Base-by-base conservation (phyloP, 1,284 basidiomycete species). In the Retiboletus flavoniger region DNA sequence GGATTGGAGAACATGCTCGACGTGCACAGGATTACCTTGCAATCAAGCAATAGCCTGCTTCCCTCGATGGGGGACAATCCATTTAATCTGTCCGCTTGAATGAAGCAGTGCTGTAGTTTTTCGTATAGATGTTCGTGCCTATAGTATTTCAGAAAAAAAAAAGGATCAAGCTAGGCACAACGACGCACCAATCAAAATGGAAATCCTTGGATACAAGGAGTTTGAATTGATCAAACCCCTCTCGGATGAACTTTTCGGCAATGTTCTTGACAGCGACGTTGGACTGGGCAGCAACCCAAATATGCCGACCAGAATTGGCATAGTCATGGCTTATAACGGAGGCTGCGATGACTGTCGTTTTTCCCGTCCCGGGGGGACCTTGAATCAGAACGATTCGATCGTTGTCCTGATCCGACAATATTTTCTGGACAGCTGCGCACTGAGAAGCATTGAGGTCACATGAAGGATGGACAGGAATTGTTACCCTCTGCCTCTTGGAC, bases 61-160 rank as follows among this genome's bases (percentile, higher is more conserved):
- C 50, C 50, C 21, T 56, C 53, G 60, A 62, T 24, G 16, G 38
- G 0, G 34, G 60, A 57, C 17, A 42, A 36, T 11, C 40, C 58
- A 26, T 3, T 35, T 43, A 89, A 81, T 0, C 60, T 51, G 51
- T 78, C 71, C 10, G 84, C 83, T 7, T 70, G 64, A 47, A 91
- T 83, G 16, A 87, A 60, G 44, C 81, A 73, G 0, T 58, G 44
- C 29, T 65, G 53, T 21, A 84, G 63, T 14, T 71, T 57, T 8
- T 67, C 51, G 63, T 91, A 91, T 0, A 89, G 70, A 63, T 90
- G 84, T 55, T 88, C 87, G 72, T 91, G 86, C 87, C 89, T 91
- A 49, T 45, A 34, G 44, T 47, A 36, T 26, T 48, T 56, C 46
- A 62, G 47, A 44, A 54, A 44, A 36, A 7, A 29, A 4, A 57